Conservation (phyloP, 116 monocot genomes). For the Thalassia testudinum region DNA sequence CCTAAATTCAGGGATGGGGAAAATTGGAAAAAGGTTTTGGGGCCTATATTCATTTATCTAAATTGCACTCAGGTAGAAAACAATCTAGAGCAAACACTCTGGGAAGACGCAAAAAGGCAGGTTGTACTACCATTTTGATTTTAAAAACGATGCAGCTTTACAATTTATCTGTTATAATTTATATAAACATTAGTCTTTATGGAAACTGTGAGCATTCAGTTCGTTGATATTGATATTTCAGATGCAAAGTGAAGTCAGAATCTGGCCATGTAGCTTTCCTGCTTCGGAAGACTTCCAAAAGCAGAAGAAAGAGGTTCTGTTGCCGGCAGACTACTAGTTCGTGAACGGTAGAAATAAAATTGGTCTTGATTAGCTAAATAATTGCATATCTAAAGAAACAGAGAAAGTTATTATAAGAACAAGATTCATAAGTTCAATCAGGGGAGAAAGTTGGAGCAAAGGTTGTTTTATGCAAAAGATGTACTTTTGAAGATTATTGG, state of each 20-base stretch:
- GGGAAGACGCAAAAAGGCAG: conserved; percentile 88
- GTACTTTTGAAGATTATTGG: too few relatives aligned
- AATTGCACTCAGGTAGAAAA: conserved; percentile 34
- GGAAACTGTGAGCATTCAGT: too few relatives aligned
- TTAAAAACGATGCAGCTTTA: too few relatives aligned
- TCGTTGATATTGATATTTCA: conserved; percentile 6
- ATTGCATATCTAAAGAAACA: too few relatives aligned
- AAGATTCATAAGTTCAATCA: too few relatives aligned
- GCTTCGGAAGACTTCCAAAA: conserved; percentile 49
- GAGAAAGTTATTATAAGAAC: too few relatives aligned
- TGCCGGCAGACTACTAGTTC: conserved; percentile 51
- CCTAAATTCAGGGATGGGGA: conserved; percentile 75
- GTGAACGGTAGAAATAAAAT: conserved; percentile 35
- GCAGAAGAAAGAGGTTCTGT: conserved; percentile 55
- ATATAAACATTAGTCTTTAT: too few relatives aligned
- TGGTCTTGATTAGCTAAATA: too few relatives aligned
- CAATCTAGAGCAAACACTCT: conserved; percentile 16
- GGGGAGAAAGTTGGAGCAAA: too few relatives aligned
- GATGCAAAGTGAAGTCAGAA: conserved; percentile 50
- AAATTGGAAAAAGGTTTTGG: conserved; percentile 67
- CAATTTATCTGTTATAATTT: too few relatives aligned
- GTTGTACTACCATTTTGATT: conserved; percentile 5
- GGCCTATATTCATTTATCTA: conserved; percentile 54
- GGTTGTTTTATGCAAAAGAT: too few relatives aligned
- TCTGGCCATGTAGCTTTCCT: conserved; percentile 79